These are phyloP conservation scores for Penicillium angulare DNA, from an alignment of 495 filamentous ascomycete genomes.

Conservation along the genomic window DNA sequence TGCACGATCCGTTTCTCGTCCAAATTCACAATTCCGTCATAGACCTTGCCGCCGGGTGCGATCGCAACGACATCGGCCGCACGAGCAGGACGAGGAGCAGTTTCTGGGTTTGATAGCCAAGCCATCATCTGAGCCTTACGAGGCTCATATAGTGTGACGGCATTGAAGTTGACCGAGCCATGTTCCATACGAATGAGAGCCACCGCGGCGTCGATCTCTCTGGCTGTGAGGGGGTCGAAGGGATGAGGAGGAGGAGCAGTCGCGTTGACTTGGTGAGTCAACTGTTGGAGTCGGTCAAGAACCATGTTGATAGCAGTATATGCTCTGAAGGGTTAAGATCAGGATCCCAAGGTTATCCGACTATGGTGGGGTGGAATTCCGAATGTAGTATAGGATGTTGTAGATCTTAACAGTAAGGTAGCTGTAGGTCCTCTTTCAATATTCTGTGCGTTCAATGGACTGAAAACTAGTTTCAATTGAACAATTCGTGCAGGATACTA, in stretches of 20 bases:
- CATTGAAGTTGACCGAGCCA: slow-evolving; percentile 78
- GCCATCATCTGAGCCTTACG: slow-evolving; percentile 82
- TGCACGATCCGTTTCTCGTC: slow-evolving; percentile 64
- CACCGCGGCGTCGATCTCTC: slow-evolving; percentile 77
- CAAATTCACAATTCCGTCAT: slow-evolving; percentile 81
- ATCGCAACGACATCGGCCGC: slow-evolving; percentile 87
- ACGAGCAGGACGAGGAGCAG: slow-evolving; percentile 62
- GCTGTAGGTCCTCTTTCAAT: not conserved
- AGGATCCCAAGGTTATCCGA: not conserved
- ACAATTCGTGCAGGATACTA: not conserved
- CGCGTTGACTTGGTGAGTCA: slow-evolving; percentile 62
- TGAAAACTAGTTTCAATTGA: not conserved
- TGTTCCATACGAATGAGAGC: slow-evolving; percentile 68
- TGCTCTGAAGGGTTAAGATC: not conserved
- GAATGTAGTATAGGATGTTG: not conserved
- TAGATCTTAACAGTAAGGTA: not conserved
- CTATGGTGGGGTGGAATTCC: not conserved
- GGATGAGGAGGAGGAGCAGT: slow-evolving; percentile 64
- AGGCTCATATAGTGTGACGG: slow-evolving; percentile 84
- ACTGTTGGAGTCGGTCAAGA: slow-evolving; percentile 66
- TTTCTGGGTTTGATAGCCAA: slow-evolving; percentile 69
- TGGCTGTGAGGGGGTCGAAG: slow-evolving; percentile 75
- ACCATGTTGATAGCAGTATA: slow-evolving; percentile 45
- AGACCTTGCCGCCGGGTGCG: slow-evolving; percentile 73
- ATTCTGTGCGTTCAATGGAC: not conserved